phyloP scores from a whole-genome alignment of 768 basidiomycete genomes.

The Thelephora aurantiotincta region DNA sequence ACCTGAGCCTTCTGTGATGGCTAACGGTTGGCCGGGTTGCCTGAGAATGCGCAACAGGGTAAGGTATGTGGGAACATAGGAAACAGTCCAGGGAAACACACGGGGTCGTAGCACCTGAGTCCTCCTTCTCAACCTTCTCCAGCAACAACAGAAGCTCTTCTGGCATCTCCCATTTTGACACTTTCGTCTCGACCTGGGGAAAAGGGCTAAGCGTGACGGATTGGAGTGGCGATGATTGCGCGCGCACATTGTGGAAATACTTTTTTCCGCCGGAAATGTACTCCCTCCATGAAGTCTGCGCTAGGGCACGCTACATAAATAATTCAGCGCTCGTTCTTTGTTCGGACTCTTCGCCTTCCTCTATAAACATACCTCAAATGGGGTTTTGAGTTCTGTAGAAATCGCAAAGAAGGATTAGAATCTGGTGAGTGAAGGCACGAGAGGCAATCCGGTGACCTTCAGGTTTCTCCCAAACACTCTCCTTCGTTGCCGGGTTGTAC shows the following conservation, averaged over 20 bases:
- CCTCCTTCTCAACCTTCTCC: constrained; percentile 75
- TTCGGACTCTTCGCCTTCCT: too few species aligned
- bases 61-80: constrained; percentile 5
- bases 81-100: constrained; percentile 19
- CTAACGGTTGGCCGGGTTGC: neutral
- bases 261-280: constrained; percentile 87
- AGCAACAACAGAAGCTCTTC: constrained; percentile 78
- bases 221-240: neutral
- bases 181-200: constrained; percentile 65
- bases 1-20: neutral
- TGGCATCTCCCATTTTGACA: constrained; percentile 98
- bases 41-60: neutral
- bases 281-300: constrained; percentile 89
- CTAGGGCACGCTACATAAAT: constrained; percentile 57
- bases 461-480: constrained; percentile 98
- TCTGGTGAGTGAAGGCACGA: neutral
- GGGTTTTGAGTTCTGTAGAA: constrained; percentile 65
- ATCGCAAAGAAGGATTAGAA: too few species aligned
- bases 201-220: neutral
- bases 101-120: constrained; percentile 20
- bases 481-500: constrained; percentile 81
- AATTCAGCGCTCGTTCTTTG: neutral
- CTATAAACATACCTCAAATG: constrained; percentile 55
- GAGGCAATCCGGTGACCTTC: constrained; percentile 37
- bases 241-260: constrained; percentile 75